Evolutionary conservation across 2,329 filamentous ascomycete species (phyloP).

Genomic region (Fusarium foetens): DNA sequence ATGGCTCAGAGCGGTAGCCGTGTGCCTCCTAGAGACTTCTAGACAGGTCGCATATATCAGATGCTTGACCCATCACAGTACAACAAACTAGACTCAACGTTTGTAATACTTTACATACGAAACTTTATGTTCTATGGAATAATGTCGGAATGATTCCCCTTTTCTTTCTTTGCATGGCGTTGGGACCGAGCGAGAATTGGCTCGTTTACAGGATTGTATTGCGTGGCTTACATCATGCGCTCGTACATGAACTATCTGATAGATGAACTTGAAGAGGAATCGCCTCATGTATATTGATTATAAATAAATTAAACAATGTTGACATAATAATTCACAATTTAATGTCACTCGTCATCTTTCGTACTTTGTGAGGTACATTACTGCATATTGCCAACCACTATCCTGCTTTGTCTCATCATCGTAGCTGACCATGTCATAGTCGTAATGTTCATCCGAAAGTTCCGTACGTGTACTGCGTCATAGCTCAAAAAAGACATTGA

Average conservation of each 20-base stretch:
- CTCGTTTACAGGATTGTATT: not conserved
- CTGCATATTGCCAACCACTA: not conserved
- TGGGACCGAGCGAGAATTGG: constrained; percentile 4
- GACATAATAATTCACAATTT: not conserved
- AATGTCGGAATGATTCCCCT: constrained; percentile 32
- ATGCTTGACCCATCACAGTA: not conserved
- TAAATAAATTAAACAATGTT: not conserved
- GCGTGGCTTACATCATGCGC: not conserved
- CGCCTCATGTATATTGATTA: not conserved
- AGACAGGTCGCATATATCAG: not conserved
- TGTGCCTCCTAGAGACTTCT: constrained; percentile 27
- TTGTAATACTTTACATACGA: not conserved
- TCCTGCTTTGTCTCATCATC: not conserved
- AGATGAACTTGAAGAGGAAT: not conserved
- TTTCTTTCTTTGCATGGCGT: constrained; percentile 32
- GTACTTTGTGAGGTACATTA: not conserved
- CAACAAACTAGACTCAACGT: not conserved
- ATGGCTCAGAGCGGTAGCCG: constrained; percentile 23
- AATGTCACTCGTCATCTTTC: not conserved
- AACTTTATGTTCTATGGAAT: constrained; percentile 13
- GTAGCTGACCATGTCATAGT: not conserved
- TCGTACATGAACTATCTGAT: not conserved
- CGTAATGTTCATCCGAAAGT: not conserved
- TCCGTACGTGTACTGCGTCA: constrained; percentile 7
- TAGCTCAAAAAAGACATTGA: not conserved